Conservation (phyloP, 495 filamentous ascomycete species). For the Aspergillus saccharolyticus region DNA sequence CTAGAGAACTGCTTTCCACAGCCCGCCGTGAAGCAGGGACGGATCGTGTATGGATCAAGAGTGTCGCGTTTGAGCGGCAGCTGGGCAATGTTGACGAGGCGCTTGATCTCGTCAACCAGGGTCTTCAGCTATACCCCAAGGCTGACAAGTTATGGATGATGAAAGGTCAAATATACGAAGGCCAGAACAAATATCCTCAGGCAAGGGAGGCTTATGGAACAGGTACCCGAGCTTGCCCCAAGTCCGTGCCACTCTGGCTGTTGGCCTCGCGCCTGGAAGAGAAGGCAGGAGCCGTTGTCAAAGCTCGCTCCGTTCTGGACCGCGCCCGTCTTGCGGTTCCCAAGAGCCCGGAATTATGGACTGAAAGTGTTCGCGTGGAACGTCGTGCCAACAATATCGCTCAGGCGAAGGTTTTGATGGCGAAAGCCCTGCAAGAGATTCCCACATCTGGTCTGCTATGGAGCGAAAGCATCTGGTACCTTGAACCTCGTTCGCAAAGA, state of each 20-base stretch:
- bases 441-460: constrained; percentile 87
- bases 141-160: constrained; percentile 94
- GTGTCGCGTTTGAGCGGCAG: constrained; percentile 84
- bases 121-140: constrained; percentile 79
- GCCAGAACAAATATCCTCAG: constrained; percentile 67
- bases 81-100: constrained; percentile 72
- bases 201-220: constrained; percentile 88
- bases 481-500: constrained; percentile 84
- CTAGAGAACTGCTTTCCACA: constrained; percentile 70
- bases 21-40: constrained; percentile 85
- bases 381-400: constrained; percentile 75
- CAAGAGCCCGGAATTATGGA: constrained; percentile 81
- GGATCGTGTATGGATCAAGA: constrained; percentile 95
- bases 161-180: constrained; percentile 95
- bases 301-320: constrained; percentile 88
- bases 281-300: constrained; percentile 74
- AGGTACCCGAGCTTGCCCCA: constrained; percentile 79
- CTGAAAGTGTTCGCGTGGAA: constrained; percentile 87
- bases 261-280: constrained; percentile 86
- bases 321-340: constrained; percentile 80
- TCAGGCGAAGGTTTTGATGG: constrained; percentile 88
- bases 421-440: constrained; percentile 83
- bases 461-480: constrained; percentile 90
- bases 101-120: constrained; percentile 81
- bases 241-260: constrained; percentile 82